phyloP scores from a whole-genome alignment of 1,139 yeast genomes.

The Nadsonia starkeyi-henricii region DNA sequence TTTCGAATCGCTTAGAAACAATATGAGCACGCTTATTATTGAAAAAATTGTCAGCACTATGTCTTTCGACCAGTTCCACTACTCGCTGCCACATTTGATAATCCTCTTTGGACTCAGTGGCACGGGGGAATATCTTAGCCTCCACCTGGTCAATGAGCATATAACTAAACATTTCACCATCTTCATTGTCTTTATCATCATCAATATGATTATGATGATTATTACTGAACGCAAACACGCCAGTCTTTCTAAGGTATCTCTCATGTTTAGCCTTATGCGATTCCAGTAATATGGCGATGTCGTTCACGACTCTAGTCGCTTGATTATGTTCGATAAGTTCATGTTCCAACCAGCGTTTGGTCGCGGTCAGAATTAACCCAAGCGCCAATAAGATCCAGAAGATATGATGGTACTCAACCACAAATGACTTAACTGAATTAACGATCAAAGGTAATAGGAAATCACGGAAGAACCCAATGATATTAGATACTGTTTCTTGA shows the following conservation, averaged over 20 bases:
- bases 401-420: neutral
- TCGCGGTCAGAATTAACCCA: neutral
- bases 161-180: neutral
- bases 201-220: too few relatives aligned
- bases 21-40: neutral
- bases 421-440: neutral
- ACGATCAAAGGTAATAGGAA: neutral
- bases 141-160: neutral
- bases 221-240: neutral
- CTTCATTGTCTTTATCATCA: neutral
- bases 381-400: neutral
- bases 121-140: neutral
- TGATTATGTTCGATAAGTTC: neutral
- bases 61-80: neutral
- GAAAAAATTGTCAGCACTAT: neutral
- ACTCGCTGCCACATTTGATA: neutral
- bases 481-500: neutral
- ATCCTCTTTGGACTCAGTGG: neutral
- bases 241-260: neutral
- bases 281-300: neutral
- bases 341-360: neutral
- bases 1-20: neutral
- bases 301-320: neutral
- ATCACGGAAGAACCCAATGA: neutral
- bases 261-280: neutral